phyloP scores from a whole-genome alignment of 2,329 filamentous ascomycete genomes.

The Proliferodiscus dingleyae region DNA sequence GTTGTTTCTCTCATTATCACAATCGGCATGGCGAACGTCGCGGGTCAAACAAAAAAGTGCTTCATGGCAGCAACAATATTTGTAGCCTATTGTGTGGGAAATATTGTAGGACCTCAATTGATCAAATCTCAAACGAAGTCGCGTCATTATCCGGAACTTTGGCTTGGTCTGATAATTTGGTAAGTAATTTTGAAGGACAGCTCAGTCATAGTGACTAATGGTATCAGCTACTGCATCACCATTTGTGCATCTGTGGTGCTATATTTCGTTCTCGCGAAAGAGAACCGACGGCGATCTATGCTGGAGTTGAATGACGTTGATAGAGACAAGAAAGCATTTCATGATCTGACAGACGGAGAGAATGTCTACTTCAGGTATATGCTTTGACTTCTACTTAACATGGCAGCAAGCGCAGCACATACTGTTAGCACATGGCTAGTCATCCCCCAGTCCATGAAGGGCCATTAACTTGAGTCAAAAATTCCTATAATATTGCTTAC shows the following conservation, averaged over 20 bases:
- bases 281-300: constrained; percentile 49
- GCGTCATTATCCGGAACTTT: constrained; percentile 66
- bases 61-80: constrained; percentile 71
- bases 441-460: too few species aligned
- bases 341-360: constrained; percentile 64
- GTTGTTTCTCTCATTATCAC: constrained; percentile 60
- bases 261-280: constrained; percentile 53
- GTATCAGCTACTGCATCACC: constrained; percentile 59
- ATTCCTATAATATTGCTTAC: too few species aligned
- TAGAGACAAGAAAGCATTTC: constrained; percentile 59
- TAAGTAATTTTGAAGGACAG: constrained; percentile 25
- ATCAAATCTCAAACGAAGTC: constrained; percentile 61
- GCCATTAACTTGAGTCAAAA: too few species aligned
- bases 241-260: constrained; percentile 52
- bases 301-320: constrained; percentile 54
- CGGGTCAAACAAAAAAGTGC: constrained; percentile 73
- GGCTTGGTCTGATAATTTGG: constrained; percentile 63
- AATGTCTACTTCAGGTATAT: constrained; percentile 62
- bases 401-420: too few species aligned
- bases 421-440: too few species aligned
- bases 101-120: constrained; percentile 71
- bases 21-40: constrained; percentile 62
- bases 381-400: constrained; percentile 9
- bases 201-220: constrained; percentile 10
- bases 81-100: constrained; percentile 70